Percentiles rank a stretch among this genome's conserved stretches.
Evolutionary conservation across 495 filamentous ascomycete genomes (phyloP).

Genomic region (Copromyces sp.): DNA sequence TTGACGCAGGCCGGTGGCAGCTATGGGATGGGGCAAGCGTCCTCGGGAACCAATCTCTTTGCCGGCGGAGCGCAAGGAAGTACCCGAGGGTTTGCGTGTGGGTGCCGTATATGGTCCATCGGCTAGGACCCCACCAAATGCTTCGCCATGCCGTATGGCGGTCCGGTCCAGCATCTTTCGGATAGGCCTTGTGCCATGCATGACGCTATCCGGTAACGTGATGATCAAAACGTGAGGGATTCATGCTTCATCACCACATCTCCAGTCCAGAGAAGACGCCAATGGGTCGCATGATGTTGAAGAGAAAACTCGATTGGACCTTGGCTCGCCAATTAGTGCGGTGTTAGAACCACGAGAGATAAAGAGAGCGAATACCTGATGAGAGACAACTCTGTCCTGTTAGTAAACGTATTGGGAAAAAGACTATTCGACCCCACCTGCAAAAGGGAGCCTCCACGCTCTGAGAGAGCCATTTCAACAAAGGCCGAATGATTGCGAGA

Average conservation of each 20-base stretch:
- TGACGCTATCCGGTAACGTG: neutral
- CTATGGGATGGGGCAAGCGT: neutral
- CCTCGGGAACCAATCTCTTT: neutral
- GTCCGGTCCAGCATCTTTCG: neutral
- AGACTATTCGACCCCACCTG: neutral
- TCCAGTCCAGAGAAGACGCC: neutral
- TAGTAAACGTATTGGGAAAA: neutral
- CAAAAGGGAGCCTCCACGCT: neutral
- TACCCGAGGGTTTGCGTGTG: neutral
- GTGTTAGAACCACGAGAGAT: neutral
- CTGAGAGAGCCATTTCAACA: neutral
- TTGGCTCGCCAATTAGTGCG: neutral
- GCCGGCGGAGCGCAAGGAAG: neutral
- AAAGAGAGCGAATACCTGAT: neutral
- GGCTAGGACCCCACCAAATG: neutral
- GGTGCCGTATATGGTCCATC: neutral
- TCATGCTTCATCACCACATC: neutral
- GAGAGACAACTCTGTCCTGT: neutral
- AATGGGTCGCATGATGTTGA: neutral
- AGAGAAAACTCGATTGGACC: neutral
- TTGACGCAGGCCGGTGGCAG: neutral
- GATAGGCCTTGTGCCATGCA: neutral
- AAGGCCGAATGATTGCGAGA: neutral
- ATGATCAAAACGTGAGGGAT: neutral
- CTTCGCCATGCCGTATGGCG: neutral